Percentiles rank a stretch among this genome's conserved stretches.
Evolutionary conservation across 805 yeast genomes (phyloP).

Genomic region (Candida succiphila): DNA sequence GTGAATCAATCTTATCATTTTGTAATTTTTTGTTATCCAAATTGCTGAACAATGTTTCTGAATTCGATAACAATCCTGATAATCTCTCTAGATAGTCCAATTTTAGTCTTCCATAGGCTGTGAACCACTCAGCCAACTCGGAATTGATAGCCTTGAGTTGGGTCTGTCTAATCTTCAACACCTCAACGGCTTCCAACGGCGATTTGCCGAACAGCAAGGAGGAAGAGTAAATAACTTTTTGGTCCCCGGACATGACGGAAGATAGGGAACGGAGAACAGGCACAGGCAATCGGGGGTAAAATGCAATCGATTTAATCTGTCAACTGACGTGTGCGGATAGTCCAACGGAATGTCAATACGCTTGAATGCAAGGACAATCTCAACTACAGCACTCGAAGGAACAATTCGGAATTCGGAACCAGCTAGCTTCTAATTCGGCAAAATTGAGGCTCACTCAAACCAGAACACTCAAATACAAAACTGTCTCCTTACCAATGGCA

Average conservation of each 20-base stretch:
- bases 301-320: no score
- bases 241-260: constrained; percentile 8
- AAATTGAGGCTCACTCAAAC: no score
- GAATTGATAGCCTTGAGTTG: constrained; percentile 47
- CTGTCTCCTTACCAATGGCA: no score
- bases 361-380: no score
- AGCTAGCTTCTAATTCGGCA: no score
- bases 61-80: constrained; percentile 25
- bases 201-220: constrained; percentile 26
- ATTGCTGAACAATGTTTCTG: constrained; percentile 26
- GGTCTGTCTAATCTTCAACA: constrained; percentile 44
- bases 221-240: constrained; percentile 22
- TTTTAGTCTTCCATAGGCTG: constrained; percentile 39
- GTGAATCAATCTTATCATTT: constrained; percentile 37
- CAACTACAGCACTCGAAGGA: no score
- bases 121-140: constrained; percentile 52
- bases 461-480: no score
- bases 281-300: no score
- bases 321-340: no score
- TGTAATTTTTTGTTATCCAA: constrained; percentile 29
- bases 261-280: no score
- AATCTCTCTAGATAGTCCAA: constrained; percentile 38
- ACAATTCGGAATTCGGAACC: no score
- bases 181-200: constrained; percentile 52
- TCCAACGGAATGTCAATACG: no score